These are phyloP conservation scores for Apiotrichum porosum DNA, from an alignment of 1,284 basidiomycete species.

Conservation along the genomic window DNA sequence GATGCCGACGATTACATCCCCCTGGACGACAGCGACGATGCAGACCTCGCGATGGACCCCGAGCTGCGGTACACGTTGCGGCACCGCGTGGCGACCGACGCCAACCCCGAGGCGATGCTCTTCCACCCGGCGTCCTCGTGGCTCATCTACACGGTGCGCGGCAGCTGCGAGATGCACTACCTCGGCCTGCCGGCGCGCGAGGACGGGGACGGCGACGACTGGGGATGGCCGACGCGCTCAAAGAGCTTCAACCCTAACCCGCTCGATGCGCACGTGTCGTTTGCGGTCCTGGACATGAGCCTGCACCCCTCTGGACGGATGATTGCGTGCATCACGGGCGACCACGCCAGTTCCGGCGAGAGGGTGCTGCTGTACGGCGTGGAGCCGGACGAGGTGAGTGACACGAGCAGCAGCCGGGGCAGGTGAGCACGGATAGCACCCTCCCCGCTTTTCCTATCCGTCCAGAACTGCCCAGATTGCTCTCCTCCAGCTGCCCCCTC, in stretches of 20 bases:
- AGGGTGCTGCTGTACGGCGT: slow-evolving; percentile 24
- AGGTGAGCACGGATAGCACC: no score
- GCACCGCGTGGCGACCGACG: slow-evolving; percentile 28
- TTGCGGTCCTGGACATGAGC: slow-evolving; percentile 60
- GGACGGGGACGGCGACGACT: background rate
- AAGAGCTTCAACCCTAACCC: slow-evolving; percentile 48
- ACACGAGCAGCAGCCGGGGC: no score
- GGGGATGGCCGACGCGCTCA: slow-evolving; percentile 18
- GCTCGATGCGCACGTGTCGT: slow-evolving; percentile 45
- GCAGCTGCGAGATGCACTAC: slow-evolving; percentile 38
- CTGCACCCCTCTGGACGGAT: slow-evolving; percentile 43
- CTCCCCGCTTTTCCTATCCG: no score
- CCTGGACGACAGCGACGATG: slow-evolving; percentile 36
- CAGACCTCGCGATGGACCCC: slow-evolving; percentile 34
- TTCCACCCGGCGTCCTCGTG: slow-evolving; percentile 32
- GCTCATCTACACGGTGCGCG: slow-evolving; percentile 39
- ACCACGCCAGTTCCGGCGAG: slow-evolving; percentile 43
- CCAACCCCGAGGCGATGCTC: slow-evolving; percentile 45
- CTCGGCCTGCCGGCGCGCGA: slow-evolving; percentile 16
- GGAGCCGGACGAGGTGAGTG: slow-evolving; percentile 26
- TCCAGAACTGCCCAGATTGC: background rate
- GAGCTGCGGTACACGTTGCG: slow-evolving; percentile 30
- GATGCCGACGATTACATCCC: slow-evolving; percentile 25
- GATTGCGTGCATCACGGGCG: slow-evolving; percentile 47
- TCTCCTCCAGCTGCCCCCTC: no score